A percentile compares a stretch with the other conserved stretches of the same genome.
Evolutionary conservation across 768 basidiomycete genomes (phyloP).

Genomic region (Podaxis sp.): DNA sequence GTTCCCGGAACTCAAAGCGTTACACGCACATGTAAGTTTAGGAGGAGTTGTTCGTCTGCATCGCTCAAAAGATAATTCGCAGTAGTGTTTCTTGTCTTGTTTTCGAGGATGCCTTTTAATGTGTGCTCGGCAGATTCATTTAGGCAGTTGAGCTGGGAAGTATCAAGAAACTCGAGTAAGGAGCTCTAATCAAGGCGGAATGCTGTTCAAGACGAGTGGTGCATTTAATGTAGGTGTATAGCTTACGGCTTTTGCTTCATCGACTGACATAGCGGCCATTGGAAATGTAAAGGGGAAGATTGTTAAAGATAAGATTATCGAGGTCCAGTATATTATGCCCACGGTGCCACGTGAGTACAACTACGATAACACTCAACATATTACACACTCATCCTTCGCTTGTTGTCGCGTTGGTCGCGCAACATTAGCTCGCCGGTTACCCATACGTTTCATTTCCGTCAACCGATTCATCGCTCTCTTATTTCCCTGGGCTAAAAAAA

Average conservation of each 20-base stretch:
- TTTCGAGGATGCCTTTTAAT: constrained; percentile 48
- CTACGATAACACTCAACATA: constrained; percentile 29
- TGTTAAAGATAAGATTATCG: constrained; percentile 2
- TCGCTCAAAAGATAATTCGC: constrained; percentile 58
- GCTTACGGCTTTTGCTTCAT: constrained; percentile 9
- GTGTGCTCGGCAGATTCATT: constrained; percentile 59
- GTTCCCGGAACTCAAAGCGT: neutral
- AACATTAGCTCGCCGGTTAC: constrained; percentile 73
- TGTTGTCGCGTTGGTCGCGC: constrained; percentile 90
- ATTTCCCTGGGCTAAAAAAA: constrained; percentile 84
- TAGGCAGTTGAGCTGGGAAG: constrained; percentile 63
- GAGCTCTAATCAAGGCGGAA: constrained; percentile 37
- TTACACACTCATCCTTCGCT: constrained; percentile 91
- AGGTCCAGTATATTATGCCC: neutral
- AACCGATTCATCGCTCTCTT: constrained; percentile 95
- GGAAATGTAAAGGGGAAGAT: neutral
- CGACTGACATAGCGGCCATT: neutral
- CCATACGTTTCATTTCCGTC: constrained; percentile 92
- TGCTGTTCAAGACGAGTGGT: neutral
- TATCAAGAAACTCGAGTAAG: constrained; percentile 58
- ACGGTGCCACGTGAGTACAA: constrained; percentile 3
- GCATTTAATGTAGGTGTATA: neutral
- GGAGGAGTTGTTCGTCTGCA: constrained; percentile 69
- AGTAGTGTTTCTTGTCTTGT: constrained; percentile 44
- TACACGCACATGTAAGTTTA: constrained; percentile 63